These are phyloP conservation scores for Fusarium penzigii DNA, from an alignment of 2,329 filamentous ascomycete genomes.

Conservation along the genomic window DNA sequence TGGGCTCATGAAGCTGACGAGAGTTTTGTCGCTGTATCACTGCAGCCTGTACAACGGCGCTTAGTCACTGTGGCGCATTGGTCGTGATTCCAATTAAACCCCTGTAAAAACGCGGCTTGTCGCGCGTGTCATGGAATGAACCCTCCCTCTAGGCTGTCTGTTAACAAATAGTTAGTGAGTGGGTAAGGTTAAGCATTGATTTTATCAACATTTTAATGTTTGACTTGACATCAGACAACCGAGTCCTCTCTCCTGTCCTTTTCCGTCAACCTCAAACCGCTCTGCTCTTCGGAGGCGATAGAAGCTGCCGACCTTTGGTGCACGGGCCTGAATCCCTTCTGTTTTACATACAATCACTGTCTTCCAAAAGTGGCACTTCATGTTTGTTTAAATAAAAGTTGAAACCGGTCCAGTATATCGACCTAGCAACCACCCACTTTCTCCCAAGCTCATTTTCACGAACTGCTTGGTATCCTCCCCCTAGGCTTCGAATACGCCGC, in stretches of 20 bases:
- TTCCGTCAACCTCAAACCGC: too few relatives aligned
- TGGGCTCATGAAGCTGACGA: too few relatives aligned
- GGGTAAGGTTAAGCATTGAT: background rate
- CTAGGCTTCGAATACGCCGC: too few relatives aligned
- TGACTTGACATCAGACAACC: background rate
- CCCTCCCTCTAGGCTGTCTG: background rate
- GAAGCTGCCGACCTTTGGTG: too few relatives aligned
- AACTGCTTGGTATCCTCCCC: background rate
- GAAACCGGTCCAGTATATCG: background rate
- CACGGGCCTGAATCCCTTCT: too few relatives aligned
- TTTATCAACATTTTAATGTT: background rate
- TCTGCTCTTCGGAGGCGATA: background rate
- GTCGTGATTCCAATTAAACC: background rate
- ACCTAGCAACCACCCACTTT: background rate
- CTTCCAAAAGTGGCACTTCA: background rate
- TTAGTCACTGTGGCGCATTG: background rate
- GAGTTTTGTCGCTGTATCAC: too few relatives aligned
- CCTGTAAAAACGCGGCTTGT: background rate
- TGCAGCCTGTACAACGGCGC: too few relatives aligned
- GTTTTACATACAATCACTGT: background rate
- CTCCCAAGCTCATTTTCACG: background rate
- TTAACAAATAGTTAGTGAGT: too few relatives aligned
- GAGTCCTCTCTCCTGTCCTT: too few relatives aligned
- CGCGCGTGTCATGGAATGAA: background rate
- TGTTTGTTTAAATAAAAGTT: background rate